Evolutionary conservation across 306 rosid genomes (phyloP).

Genomic region (Sesbania bispinosa): DNA sequence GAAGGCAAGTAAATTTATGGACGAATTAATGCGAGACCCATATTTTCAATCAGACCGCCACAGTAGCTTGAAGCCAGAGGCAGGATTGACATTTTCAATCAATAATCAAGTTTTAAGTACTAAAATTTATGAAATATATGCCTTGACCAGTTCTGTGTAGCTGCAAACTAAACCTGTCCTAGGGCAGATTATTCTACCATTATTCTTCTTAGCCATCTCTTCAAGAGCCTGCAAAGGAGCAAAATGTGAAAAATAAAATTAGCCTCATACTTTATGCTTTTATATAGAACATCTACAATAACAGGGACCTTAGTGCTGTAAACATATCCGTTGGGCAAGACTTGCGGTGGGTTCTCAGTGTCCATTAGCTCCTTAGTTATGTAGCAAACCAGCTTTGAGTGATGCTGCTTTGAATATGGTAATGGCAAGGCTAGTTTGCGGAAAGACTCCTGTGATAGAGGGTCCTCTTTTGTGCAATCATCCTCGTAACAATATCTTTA

Average conservation of each 20-base stretch:
- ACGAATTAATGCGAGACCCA: neutral
- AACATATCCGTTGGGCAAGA: constrained; percentile 90
- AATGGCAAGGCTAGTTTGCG: constrained; percentile 75
- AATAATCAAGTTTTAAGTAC: neutral
- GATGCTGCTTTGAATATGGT: constrained; percentile 92
- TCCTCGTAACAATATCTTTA: constrained; percentile 90
- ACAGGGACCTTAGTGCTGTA: constrained; percentile 78
- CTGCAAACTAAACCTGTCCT: constrained; percentile 64
- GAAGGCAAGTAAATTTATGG: constrained; percentile 11
- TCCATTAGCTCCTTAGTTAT: constrained; percentile 96
- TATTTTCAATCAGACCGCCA: constrained; percentile 10
- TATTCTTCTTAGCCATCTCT: constrained; percentile 82
- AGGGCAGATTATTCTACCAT: constrained; percentile 77
- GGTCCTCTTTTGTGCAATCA: constrained; percentile 97
- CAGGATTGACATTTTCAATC: constrained; percentile 18
- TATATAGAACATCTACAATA: neutral
- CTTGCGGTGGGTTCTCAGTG: constrained; percentile 94
- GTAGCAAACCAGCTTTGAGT: constrained; percentile 95
- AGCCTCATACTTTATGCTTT: neutral
- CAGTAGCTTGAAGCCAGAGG: constrained; percentile 7
- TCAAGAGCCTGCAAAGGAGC: constrained; percentile 72
- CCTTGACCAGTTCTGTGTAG: constrained; percentile 68
- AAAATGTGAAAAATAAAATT: neutral
- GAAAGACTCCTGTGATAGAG: constrained; percentile 83
- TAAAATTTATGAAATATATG: constrained; percentile 56